Evolutionary conservation across 129 eudicot species (phyloP), one percentile per base, ranked within the genome.

Genomic region (Saposhnikovia divaricata): DNA sequence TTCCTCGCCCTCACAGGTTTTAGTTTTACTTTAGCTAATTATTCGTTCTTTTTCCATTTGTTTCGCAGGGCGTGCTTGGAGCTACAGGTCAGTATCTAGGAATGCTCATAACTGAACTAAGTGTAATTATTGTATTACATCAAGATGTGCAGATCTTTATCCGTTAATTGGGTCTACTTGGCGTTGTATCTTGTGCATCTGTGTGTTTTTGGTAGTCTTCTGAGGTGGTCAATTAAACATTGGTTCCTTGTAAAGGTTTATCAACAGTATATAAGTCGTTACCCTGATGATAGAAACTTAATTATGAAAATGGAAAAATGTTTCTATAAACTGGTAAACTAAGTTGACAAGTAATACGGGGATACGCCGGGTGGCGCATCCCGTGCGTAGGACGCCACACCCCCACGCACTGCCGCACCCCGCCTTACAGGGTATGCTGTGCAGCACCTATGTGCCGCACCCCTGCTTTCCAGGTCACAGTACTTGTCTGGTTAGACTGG

Each of bases 41-140:
- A 65, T 9, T 28, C 42, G 37, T 14, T 34, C 42, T 66, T 66
- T 19, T 28, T 66, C 23, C 42, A 11, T 65, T 28, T 38, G 3
- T 71, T 39, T 31, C 11, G 2, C 89, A 83, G 87, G 86, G 45
- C n/a, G n/a, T 43, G 18, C 79, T 57, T 80, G 78, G 80, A 83
- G 68, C 40, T 74, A 73, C 72, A 42, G 89, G 89, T 86, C 48
- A 80, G 89, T 83, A 37, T 16, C 13, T 69, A 5, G 2, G 47
- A 80, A 11, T 14, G 38, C 39, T 77, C 10, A 39, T 78, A 40
- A 43, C 8, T 55, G 15, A n/a, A 59, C 13, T 10, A 40, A 53
- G 9, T 55, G 39, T 7, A 12, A 25, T 71, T 71, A 8, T 10
- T 10, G 0, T 23, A 1, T 38, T 23, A 4, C 12, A 3, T 78